phyloP scores from a whole-genome alignment of 1,284 basidiomycete genomes.

The Polyporus tsugae region DNA sequence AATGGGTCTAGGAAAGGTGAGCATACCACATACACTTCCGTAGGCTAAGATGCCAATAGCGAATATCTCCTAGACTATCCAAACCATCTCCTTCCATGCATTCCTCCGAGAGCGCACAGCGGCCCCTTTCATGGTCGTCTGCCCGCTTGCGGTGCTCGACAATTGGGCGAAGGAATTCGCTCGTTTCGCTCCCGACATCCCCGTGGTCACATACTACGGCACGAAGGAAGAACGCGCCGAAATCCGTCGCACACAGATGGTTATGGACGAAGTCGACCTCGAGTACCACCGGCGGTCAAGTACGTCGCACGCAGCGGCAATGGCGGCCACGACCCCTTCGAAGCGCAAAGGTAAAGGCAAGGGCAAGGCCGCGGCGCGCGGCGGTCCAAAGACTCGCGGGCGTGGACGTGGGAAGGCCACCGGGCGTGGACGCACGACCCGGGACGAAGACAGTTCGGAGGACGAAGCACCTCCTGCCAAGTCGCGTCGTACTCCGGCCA shows the following conservation, averaged over 20 bases:
- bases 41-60: slow-evolving; percentile 14
- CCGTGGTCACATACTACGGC: slow-evolving; percentile 92
- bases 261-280: slow-evolving; percentile 31
- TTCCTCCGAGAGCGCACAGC: slow-evolving; percentile 83
- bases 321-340: slow-evolving; percentile 2
- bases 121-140: slow-evolving; percentile 89
- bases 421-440: slow-evolving; percentile 9
- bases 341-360: slow-evolving; percentile 19
- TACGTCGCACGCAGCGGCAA: neutral
- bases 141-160: slow-evolving; percentile 90
- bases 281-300: slow-evolving; percentile 20
- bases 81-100: slow-evolving; percentile 93
- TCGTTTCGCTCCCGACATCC: slow-evolving; percentile 84
- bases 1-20: slow-evolving; percentile 92
- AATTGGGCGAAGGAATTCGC: slow-evolving; percentile 93
- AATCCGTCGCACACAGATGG: slow-evolving; percentile 54
- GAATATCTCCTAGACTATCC: slow-evolving; percentile 72
- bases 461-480: slow-evolving; percentile 14
- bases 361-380: slow-evolving; percentile 22
- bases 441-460: slow-evolving; percentile 22
- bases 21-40: slow-evolving; percentile 12
- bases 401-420: slow-evolving; percentile 25
- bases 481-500: slow-evolving; percentile 20
- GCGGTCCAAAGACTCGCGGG: slow-evolving; percentile 12
- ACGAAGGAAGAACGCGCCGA: slow-evolving; percentile 79